Evolutionary conservation across 106 monocot species (phyloP).

Genomic region (Dendrobium officinale): DNA sequence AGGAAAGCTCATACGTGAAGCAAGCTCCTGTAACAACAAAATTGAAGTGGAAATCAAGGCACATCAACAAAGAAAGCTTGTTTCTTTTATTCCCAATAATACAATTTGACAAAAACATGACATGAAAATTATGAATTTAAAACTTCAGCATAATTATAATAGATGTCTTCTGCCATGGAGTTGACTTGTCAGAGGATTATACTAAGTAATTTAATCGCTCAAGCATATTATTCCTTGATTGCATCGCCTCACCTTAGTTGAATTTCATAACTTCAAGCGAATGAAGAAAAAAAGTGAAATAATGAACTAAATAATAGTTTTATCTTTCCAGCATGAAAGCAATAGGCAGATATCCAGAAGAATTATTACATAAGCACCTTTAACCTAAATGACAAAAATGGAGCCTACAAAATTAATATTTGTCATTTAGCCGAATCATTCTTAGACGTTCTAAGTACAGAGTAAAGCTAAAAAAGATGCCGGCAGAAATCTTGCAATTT

Average conservation of each 20-base stretch:
- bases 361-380: too few species aligned
- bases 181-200: not conserved
- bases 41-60: not conserved
- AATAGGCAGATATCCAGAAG: too few species aligned
- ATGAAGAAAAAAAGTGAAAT: too few species aligned
- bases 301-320: too few species aligned
- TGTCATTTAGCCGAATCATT: not conserved
- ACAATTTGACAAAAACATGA: not conserved
- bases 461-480: not conserved
- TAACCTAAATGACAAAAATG: not conserved
- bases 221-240: too few species aligned
- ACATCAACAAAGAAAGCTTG: not conserved
- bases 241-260: too few species aligned
- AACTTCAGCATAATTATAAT: not conserved
- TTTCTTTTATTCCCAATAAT: not conserved
- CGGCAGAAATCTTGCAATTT: not conserved
- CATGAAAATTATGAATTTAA: not conserved
- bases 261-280: too few species aligned
- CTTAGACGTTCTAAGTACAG: not conserved
- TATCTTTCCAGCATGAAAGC: too few species aligned
- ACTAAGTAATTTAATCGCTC: not conserved
- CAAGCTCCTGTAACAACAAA: slow-evolving; percentile 49
- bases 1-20: slow-evolving; percentile 52
- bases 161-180: not conserved
- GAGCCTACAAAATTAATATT: not conserved